Conservation (phyloP, 768 basidiomycete genomes). For the Mycena rebaudengoi region DNA sequence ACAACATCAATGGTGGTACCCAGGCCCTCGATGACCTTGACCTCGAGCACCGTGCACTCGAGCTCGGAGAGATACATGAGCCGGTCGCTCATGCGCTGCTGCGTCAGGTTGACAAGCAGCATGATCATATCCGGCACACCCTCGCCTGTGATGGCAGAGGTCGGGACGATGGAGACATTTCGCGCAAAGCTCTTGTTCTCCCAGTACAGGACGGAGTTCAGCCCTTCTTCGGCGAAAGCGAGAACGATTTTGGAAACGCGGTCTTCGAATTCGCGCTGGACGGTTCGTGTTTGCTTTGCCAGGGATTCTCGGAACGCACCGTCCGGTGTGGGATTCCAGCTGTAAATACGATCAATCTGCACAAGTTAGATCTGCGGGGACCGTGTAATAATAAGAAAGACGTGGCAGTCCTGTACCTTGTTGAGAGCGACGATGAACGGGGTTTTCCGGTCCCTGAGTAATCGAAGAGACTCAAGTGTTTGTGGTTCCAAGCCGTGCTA, state of each 20-base stretch:
- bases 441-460: constrained; percentile 92
- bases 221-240: constrained; percentile 97
- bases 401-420: constrained; percentile 67
- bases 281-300: constrained; percentile 77
- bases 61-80: constrained; percentile 98
- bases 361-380: constrained; percentile 11
- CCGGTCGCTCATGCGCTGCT: constrained; percentile 96
- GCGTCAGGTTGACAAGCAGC: constrained; percentile 96
- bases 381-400: background rate
- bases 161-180: constrained; percentile 96
- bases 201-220: constrained; percentile 96
- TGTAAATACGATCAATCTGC: constrained; percentile 97
- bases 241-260: constrained; percentile 85
- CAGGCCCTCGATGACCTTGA: constrained; percentile 97
- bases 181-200: constrained; percentile 95
- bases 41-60: constrained; percentile 97
- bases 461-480: constrained; percentile 93
- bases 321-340: constrained; percentile 92
- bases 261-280: constrained; percentile 93
- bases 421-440: constrained; percentile 99
- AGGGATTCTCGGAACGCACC: constrained; percentile 93
- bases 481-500: constrained; percentile 98
- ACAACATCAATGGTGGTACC: constrained; percentile 98
- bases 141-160: constrained; percentile 97
- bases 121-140: constrained; percentile 99